Base-by-base conservation (phyloP, 2,329 filamentous ascomycete genomes). In the Gliomastix tumulicola region DNA sequence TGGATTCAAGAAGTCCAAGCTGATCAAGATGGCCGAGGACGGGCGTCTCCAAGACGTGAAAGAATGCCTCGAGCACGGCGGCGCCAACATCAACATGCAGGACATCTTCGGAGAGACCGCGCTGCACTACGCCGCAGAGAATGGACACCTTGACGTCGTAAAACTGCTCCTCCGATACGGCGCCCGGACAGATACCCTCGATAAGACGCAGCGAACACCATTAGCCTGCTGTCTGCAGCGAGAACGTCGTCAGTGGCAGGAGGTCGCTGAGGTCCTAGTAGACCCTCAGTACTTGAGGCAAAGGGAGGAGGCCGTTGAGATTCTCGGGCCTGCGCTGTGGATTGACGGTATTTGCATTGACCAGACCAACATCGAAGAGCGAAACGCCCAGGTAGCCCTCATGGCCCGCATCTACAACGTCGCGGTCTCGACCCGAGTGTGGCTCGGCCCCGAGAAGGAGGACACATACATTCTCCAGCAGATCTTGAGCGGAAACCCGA, bases 311-410 rank as follows among this genome's bases (percentile, higher is more conserved):
- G 7, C 27, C 13, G 27, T n/a, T n/a, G 22, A 37, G 9, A 12
- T 16, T 8, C 17, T 36, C 31, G 31, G n/a, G 30, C 38, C 9
- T 22, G 19, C 33, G 33, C 37, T 37, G 4, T 48, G 45, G 44
- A 37, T 46, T 7, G 46, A 48, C 7, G 46, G 41, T 2, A 37
- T 47, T 30, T 48, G 43, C 12, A 45, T 48, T 22, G 35, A 48
- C 16, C 46, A 48, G 38, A 13, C 19, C 3, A 36, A 45, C 6
- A 11, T 27, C 9, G 15, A 31, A 5, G 44, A 48, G 10, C 35
- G 41, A 15, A 36, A 32, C 6, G 37, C 35, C 2, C 44, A 48
- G 17, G 46, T 47, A 0, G 32, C 37, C 8, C 34, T 47, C 6
- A 48, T 48, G 46, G 32, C 37, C 7, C 30, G 34, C 13, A 44